phyloP scores from a whole-genome alignment of 306 rosid genomes.

The Glycine soja region DNA sequence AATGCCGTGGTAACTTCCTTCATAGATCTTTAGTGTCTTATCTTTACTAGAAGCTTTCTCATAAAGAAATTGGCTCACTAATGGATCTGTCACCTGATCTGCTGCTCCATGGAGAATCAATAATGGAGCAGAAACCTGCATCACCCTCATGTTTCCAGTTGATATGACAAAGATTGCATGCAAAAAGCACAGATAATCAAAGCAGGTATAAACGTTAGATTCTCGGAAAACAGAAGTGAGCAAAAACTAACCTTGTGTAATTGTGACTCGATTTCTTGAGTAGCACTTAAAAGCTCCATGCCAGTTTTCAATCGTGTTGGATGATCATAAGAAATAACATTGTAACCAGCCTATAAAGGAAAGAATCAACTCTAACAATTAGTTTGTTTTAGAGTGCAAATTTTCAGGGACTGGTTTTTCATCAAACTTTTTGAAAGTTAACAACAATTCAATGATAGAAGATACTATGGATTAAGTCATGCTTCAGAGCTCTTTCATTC shows the following conservation, averaged over 20 bases:
- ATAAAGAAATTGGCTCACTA: slow-evolving; percentile 77
- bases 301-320: slow-evolving; percentile 76
- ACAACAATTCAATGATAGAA: slow-evolving; percentile 14
- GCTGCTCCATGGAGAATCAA: slow-evolving; percentile 87
- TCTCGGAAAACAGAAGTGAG: background rate
- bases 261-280: slow-evolving; percentile 73
- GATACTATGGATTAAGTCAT: background rate
- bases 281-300: slow-evolving; percentile 77
- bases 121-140: slow-evolving; percentile 79
- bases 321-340: slow-evolving; percentile 76
- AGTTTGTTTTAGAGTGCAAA: background rate
- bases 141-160: background rate
- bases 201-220: background rate
- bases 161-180: background rate
- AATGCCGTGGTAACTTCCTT: slow-evolving; percentile 76
- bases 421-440: background rate
- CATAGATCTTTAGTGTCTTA: slow-evolving; percentile 73
- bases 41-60: slow-evolving; percentile 78
- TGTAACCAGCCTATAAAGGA: slow-evolving; percentile 70
- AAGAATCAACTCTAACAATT: slow-evolving; percentile 2
- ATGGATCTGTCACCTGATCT: slow-evolving; percentile 87
- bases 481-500: background rate
- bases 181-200: background rate
- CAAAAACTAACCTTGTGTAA: slow-evolving; percentile 64
- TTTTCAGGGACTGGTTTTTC: background rate